Evolutionary conservation across 2,329 filamentous ascomycete species (phyloP).

Genomic region (Aciculosporium take): DNA sequence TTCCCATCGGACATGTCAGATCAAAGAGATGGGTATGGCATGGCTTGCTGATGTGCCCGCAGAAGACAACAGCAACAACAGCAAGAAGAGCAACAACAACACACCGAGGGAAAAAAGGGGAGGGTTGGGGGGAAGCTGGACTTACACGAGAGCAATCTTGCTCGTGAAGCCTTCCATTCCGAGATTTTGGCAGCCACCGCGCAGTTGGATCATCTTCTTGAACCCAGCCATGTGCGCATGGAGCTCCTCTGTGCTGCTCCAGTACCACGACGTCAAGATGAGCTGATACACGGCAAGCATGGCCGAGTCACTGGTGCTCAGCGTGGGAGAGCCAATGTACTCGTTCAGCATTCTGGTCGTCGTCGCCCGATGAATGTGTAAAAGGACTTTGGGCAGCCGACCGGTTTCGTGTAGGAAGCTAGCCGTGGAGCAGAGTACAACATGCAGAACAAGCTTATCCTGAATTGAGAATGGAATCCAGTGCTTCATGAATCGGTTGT

Average conservation of each 20-base stretch:
- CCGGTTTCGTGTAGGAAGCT: conserved; percentile 37
- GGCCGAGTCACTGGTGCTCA: conserved; percentile 28
- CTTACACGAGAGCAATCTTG: conserved; percentile 35
- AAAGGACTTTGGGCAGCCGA: conserved; percentile 28
- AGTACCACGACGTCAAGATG: conserved; percentile 39
- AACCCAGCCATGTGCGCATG: conserved; percentile 32
- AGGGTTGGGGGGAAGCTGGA: neutral
- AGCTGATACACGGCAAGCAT: conserved; percentile 35
- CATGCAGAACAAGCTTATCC: conserved; percentile 33
- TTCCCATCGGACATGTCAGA: conserved; percentile 9
- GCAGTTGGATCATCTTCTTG: conserved; percentile 30
- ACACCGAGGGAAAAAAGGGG: neutral
- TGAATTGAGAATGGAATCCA: conserved; percentile 34
- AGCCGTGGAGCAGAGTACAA: conserved; percentile 35
- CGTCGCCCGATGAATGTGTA: conserved; percentile 27
- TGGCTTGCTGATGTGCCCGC: no score
- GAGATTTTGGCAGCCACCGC: conserved; percentile 31
- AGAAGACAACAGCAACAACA: neutral
- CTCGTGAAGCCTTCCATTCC: conserved; percentile 32
- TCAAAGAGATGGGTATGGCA: no score
- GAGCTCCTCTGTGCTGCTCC: conserved; percentile 31
- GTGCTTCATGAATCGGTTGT: conserved; percentile 30
- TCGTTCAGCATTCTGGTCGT: conserved; percentile 33
- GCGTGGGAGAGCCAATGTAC: conserved; percentile 23
- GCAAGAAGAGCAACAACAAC: neutral